phyloP scores from a whole-genome alignment of 331 rosid species.

The Malus hybrid region DNA sequence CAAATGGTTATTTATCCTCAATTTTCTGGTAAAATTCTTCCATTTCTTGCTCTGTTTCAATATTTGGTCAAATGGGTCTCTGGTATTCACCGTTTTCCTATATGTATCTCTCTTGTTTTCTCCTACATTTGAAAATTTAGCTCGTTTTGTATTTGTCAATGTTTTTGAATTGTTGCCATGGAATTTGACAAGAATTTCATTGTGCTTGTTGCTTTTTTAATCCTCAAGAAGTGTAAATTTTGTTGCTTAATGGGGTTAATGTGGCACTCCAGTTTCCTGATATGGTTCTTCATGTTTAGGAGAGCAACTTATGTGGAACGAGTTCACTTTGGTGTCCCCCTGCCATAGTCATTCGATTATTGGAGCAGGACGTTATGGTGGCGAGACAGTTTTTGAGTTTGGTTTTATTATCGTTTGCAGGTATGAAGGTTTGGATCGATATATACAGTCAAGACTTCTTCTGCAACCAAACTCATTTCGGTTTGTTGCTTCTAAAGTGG shows the following conservation, averaged over 20 bases:
- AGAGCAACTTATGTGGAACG: too few relatives aligned
- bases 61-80: neutral
- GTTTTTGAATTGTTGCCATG: neutral
- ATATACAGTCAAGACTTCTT: constrained; percentile 39
- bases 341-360: too few relatives aligned
- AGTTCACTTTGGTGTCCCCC: too few relatives aligned
- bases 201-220: neutral
- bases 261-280: neutral
- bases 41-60: neutral
- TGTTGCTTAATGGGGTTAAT: neutral
- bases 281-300: neutral
- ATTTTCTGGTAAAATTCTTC: neutral
- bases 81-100: neutral
- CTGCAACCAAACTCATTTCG: constrained; percentile 61
- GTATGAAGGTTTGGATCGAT: constrained; percentile 82
- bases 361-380: too few relatives aligned
- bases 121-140: neutral
- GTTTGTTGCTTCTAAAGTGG: constrained; percentile 82
- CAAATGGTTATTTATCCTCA: neutral
- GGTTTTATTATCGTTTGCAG: constrained; percentile 30
- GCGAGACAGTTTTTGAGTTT: neutral
- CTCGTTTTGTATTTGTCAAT: neutral
- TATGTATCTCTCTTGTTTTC: neutral
- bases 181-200: neutral
- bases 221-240: neutral